phyloP scores from a whole-genome alignment of 2,329 filamentous ascomycete species.

The Paecilomyces formosus region DNA sequence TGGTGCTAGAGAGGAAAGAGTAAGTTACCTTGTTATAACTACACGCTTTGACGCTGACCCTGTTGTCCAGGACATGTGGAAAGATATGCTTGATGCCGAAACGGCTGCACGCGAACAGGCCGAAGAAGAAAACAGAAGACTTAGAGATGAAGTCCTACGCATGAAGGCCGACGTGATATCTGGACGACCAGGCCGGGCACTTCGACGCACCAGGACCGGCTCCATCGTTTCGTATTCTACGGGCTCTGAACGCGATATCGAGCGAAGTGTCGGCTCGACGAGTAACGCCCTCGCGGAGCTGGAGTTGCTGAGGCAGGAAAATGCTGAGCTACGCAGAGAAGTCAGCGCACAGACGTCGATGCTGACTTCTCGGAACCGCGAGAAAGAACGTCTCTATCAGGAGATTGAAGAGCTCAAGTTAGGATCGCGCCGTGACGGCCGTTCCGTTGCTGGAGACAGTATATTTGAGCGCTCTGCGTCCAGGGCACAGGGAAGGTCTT shows the following conservation, averaged over 20 bases:
- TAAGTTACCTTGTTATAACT: constrained; percentile 21
- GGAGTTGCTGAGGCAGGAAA: constrained; percentile 80
- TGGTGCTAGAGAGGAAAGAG: constrained; percentile 41
- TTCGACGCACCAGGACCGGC: constrained; percentile 24
- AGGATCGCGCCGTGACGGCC: constrained; percentile 62
- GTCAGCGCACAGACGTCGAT: constrained; percentile 95
- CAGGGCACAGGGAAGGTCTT: constrained; percentile 65
- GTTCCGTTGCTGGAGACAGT: constrained; percentile 68
- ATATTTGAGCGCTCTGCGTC: constrained; percentile 93
- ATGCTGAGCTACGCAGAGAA: constrained; percentile 83
- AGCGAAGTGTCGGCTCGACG: constrained; percentile 40
- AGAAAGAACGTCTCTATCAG: constrained; percentile 90
- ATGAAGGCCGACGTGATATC: constrained; percentile 43
- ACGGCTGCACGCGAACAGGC: constrained; percentile 80
- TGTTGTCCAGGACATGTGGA: constrained; percentile 69
- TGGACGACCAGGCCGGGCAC: constrained; percentile 14
- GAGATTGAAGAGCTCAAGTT: constrained; percentile 97
- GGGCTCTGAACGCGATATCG: constrained; percentile 26
- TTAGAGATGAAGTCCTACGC: constrained; percentile 77
- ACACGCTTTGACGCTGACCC: constrained; percentile 1
- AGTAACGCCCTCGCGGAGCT: constrained; percentile 72
- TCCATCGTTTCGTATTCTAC: constrained; percentile 33
- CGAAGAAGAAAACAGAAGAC: constrained; percentile 76
- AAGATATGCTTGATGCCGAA: constrained; percentile 88
- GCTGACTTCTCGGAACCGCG: constrained; percentile 89